Base-by-base conservation (phyloP, 2,329 filamentous ascomycete genomes). In the Aspergillus ruber region DNA sequence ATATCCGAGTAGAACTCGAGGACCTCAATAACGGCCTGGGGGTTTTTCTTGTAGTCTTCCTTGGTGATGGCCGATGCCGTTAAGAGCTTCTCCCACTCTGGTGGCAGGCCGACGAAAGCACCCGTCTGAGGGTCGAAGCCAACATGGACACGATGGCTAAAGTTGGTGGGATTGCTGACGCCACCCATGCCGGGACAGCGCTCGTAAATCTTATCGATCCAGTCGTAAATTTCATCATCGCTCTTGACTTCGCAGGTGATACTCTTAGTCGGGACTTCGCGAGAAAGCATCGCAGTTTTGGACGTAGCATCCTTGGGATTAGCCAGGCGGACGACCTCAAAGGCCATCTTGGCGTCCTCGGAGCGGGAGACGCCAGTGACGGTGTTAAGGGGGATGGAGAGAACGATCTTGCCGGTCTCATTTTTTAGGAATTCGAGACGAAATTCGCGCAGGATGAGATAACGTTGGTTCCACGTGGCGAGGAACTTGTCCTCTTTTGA, bases 181-280 rank as follows among this genome's bases (percentile, higher is more conserved):
- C 93, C 93, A 52, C 93, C 90, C 89, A 97, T 95, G 53, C 89
- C 91, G 15, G 93, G 93, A 68, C 91, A 97, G 55, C 91, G 86
- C 59, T 91, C 90, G 67, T 97, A 97, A 56, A 98, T 94, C 67
- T 90, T 88, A 69, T 98, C 93, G 62, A 97, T 95, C 93, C 93
- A 98, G 61, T 95, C 90, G 69, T 98, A 98, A 46, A 98, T 83
- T 58, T 98, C 93, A 63, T 95, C 91, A 62, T 98, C 93, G 48
- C 84, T 86, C 71, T 96, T 95, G 60, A 97, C 90, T 66, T 87
- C 89, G 67, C 95, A 93, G 54, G 93, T 90, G 45, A 96, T 81
- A 3, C 88, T 87, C 66, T 87, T 89, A 49, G 85, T 86, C 7
- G 84, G 80, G 29, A 88, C 84, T 55, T 96, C 91, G 55, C 89